These are phyloP conservation scores for Colletotrichum tropicale DNA, from an alignment of 2,329 filamentous ascomycete genomes.

Conservation along the genomic window DNA sequence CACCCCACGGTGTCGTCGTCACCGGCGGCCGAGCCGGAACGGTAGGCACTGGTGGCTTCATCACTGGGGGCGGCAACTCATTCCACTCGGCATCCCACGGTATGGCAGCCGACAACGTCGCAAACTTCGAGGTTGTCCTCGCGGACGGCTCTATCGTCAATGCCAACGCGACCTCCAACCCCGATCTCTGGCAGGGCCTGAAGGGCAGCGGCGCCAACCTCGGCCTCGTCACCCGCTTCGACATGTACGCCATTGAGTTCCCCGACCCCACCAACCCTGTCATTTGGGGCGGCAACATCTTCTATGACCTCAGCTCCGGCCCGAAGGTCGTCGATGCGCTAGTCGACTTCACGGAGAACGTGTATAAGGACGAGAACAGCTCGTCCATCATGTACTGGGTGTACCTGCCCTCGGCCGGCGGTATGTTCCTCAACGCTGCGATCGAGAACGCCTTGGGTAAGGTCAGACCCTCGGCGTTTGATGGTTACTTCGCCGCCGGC, in stretches of 20 bases:
- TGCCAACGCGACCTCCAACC: conserved; percentile 40
- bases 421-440: conserved; percentile 33
- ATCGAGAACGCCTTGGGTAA: conserved; percentile 33
- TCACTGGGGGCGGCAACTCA: conserved; percentile 40
- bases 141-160: conserved; percentile 46
- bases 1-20: conserved; percentile 33
- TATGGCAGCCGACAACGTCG: conserved; percentile 50
- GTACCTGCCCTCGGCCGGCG: conserved; percentile 32
- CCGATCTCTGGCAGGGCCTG: conserved; percentile 50
- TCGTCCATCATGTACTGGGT: conserved; percentile 36
- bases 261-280: conserved; percentile 26
- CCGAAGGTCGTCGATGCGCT: conserved; percentile 31
- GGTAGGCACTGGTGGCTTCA: conserved; percentile 39
- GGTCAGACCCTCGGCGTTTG: conserved; percentile 32
- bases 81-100: conserved; percentile 43
- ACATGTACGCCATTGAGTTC: conserved; percentile 34
- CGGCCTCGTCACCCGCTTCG: conserved; percentile 39
- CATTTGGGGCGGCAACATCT: conserved; percentile 35
- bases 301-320: conserved; percentile 26
- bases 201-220: conserved; percentile 54
- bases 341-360: conserved; percentile 34
- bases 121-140: conserved; percentile 51
- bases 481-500: conserved; percentile 27
- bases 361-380: conserved; percentile 34
- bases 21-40: conserved; percentile 38